These are phyloP conservation scores for Colletotrichum sp. DNA, from an alignment of 2,329 filamentous ascomycete genomes.

Conservation along the genomic window DNA sequence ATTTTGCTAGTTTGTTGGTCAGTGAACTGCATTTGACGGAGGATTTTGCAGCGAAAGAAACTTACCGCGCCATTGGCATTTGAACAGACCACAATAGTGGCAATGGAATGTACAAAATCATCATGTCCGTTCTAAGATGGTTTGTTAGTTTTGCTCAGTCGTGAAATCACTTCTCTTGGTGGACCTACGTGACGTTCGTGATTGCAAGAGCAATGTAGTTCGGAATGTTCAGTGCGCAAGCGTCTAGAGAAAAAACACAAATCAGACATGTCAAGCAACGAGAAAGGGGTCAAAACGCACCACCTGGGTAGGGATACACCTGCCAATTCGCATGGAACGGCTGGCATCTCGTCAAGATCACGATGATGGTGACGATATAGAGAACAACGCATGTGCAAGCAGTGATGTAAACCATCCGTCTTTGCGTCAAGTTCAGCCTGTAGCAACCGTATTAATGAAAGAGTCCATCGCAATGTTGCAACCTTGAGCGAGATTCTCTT, in stretches of 20 bases:
- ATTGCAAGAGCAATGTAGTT: conserved; percentile 27
- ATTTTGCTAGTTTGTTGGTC: conserved; percentile 23
- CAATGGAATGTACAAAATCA: conserved; percentile 26
- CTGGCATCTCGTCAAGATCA: conserved; percentile 24
- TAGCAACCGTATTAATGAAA: not conserved
- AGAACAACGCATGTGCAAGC: conserved; percentile 17
- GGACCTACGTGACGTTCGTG: conserved; percentile 26
- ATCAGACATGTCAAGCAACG: not conserved
- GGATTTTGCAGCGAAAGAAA: not conserved
- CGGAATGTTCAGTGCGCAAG: conserved; percentile 20
- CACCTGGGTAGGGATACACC: conserved; percentile 27
- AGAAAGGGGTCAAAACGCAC: not conserved
- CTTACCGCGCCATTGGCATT: conserved; percentile 23
- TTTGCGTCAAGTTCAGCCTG: conserved; percentile 26
- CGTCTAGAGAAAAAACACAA: conserved; percentile 7
- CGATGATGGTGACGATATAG: conserved; percentile 24
- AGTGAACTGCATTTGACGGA: not conserved
- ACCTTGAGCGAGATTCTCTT: too few species aligned
- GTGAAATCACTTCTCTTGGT: not conserved
- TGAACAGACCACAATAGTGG: conserved; percentile 27
- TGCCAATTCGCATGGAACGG: conserved; percentile 29
- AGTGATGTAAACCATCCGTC: conserved; percentile 22
- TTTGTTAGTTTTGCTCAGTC: not conserved
- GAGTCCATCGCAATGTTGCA: too few species aligned
- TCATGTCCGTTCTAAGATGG: conserved; percentile 23